Evolutionary conservation across 2,329 filamentous ascomycete species (phyloP), one percentile per base, ranked within the genome.

Genomic region (Fusarium keratoplasticum): DNA sequence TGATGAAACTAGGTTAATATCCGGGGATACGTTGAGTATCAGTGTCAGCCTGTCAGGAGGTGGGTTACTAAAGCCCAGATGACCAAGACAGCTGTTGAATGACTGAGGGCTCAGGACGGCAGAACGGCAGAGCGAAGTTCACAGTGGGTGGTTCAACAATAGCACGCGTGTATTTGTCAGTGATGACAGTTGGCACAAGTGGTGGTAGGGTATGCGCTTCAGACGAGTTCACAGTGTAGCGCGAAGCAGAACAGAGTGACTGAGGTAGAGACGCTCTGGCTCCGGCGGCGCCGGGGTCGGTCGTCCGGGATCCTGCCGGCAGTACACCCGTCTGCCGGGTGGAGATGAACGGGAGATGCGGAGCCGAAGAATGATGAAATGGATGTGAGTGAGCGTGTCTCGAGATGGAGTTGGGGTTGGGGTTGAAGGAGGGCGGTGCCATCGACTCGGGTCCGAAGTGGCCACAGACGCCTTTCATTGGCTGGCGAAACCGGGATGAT

Each of bases 401-500:
- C 29, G 40, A 61, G 59, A 66, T 64, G 57, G 70, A 59, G 66
- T 71, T 59, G 63, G 67, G 50, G 66, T 71, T 59, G 63, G 67
- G 50, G 61, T 18, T 42, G 44, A 52, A 60, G 44, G 60, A 73
- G 57, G 67, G 67, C 61, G 69, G 61, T 63, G 62, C 61, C 54
- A 61, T 61, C 27, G 47, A 44, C 60, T 47, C 27, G 63, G 62
- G 35, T 63, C 40, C 47, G n/a, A 58, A 59, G 50, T 64, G 72
- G 59, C 55, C 66, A 70, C 70, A 44, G 35, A 35, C 59, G 50
- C 59, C 62, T 70, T 61, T 66, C 61, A 75, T 60, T 64, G 66
- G 61, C 60, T 75, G 69, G 62, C 62, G 60, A 38, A 52, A 42
- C 27, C 40, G 22, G 47, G 70, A 66, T 71, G 67, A 74, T 70